A percentile compares a stretch with the other conserved stretches of the same genome.
Evolutionary conservation across 2,329 filamentous ascomycete species (phyloP).

Genomic region (Neopestalotiopsis sp.): DNA sequence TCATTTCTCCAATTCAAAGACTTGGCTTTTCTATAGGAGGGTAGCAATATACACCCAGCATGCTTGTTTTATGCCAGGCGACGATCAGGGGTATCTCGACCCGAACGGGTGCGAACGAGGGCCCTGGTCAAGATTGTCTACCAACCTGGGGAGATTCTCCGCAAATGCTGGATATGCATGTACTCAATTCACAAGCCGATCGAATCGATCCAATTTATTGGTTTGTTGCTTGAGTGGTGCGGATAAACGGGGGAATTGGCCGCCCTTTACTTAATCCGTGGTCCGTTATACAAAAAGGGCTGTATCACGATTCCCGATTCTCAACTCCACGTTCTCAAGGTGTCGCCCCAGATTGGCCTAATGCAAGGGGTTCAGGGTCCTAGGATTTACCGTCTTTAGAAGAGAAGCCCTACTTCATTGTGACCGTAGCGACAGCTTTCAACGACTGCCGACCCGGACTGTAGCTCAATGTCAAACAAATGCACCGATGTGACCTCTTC

Average conservation of each 20-base stretch:
- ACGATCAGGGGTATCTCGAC: background rate
- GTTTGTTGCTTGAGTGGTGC: background rate
- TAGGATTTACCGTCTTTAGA: no score
- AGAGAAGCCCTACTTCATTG: no score
- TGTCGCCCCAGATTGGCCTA: no score
- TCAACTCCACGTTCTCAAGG: background rate
- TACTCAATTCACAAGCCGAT: background rate
- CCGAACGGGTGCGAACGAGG: background rate
- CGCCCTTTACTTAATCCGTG: background rate
- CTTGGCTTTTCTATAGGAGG: background rate
- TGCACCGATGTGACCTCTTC: no score
- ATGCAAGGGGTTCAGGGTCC: no score
- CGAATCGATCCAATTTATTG: background rate
- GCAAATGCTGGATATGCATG: background rate
- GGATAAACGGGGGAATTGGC: conserved; percentile 5
- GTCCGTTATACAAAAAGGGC: background rate
- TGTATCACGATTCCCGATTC: background rate
- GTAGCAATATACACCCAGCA: background rate
- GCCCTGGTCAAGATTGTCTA: background rate
- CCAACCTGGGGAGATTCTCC: no score
- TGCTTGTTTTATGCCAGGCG: background rate
- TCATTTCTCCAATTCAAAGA: background rate
- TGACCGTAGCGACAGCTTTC: no score
- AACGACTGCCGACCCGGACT: no score
- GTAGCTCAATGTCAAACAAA: no score